Evolutionary conservation across 129 eudicot species (phyloP).

Genomic region (Glebionis coronaria): DNA sequence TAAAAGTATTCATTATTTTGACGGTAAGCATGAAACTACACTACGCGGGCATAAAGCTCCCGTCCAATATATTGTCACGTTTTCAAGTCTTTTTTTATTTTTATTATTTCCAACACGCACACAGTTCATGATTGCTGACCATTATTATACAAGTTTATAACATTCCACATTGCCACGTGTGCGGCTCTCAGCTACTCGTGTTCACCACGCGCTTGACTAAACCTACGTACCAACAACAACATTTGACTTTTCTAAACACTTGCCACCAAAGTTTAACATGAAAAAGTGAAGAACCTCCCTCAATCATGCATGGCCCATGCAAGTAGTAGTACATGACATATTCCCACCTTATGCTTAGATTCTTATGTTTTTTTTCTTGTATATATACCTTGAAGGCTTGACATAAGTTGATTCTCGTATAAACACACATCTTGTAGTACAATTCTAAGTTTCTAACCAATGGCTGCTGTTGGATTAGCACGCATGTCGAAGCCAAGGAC

Average conservation of each 20-base stretch:
- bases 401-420: not conserved
- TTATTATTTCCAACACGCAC: constrained; percentile 22
- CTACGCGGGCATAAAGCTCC: constrained; percentile 15
- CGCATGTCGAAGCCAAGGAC: constrained; percentile 23
- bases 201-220: constrained; percentile 33
- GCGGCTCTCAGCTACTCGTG: constrained; percentile 20
- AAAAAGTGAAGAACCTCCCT: constrained; percentile 18
- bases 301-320: constrained; percentile 30
- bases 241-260: constrained; percentile 20
- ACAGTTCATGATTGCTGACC: constrained; percentile 30
- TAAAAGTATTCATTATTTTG: not conserved
- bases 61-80: constrained; percentile 25
- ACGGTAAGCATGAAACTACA: constrained; percentile 6
- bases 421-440: not conserved
- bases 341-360: constrained; percentile 38
- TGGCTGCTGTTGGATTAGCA: constrained; percentile 40
- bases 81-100: not conserved
- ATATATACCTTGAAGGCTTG: not conserved
- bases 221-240: not conserved
- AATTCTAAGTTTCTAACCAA: constrained; percentile 12
- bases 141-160: not conserved
- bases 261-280: constrained; percentile 22
- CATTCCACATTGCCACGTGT: constrained; percentile 32
- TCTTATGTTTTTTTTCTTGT: constrained; percentile 7
- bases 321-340: constrained; percentile 12